These are phyloP conservation scores for Debaryomyces maramus DNA, from an alignment of 805 yeast genomes.

Conservation along the genomic window DNA sequence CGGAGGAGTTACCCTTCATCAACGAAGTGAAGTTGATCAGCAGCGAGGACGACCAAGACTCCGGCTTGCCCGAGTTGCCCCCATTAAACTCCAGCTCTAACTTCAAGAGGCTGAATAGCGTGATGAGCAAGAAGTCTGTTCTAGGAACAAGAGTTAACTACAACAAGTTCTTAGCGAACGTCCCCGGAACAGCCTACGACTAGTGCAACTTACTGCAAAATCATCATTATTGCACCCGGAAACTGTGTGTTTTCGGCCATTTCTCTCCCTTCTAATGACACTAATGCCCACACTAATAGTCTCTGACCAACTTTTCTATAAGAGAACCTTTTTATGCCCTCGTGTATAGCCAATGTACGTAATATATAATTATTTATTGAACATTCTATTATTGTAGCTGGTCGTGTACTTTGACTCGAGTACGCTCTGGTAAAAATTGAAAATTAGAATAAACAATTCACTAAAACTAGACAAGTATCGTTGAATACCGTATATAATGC, in stretches of 20 bases:
- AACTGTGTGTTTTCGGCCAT: too few relatives aligned
- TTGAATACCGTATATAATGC: constrained; percentile 25
- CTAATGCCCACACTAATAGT: too few relatives aligned
- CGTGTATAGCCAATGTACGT: too few relatives aligned
- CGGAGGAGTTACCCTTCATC: constrained; percentile 37
- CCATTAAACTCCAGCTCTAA: neutral
- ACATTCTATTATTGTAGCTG: too few relatives aligned
- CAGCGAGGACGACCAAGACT: constrained; percentile 12
- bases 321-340: too few relatives aligned
- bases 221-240: too few relatives aligned
- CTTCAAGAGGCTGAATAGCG: constrained; percentile 28
- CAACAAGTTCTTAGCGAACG: constrained; percentile 37
- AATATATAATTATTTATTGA: too few relatives aligned
- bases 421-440: neutral
- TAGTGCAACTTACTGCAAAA: too few relatives aligned
- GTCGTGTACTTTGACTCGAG: neutral
- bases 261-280: too few relatives aligned
- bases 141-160: constrained; percentile 42
- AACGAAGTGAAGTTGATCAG: constrained; percentile 32
- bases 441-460: neutral
- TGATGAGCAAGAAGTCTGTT: constrained; percentile 34
- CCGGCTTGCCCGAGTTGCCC: neutral
- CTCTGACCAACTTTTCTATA: too few relatives aligned
- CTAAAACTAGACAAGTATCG: neutral
- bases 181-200: too few relatives aligned